Percentiles rank a stretch among this genome's conserved stretches.
phyloP scores from a whole-genome alignment of 2,329 filamentous ascomycete species.

The Coleophoma cylindrospora region DNA sequence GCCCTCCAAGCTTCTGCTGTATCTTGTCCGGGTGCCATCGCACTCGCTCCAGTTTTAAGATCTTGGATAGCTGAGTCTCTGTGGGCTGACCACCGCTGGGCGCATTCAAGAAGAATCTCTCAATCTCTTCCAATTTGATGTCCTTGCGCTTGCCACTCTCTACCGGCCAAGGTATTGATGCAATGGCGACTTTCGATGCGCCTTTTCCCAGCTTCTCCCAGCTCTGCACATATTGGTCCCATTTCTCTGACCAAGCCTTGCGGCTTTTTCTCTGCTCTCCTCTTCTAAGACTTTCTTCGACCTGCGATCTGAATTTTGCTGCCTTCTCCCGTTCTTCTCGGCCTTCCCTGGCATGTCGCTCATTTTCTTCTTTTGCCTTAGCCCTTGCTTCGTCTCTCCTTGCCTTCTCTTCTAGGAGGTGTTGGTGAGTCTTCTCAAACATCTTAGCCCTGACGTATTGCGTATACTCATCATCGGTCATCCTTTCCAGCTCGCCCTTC shows the following conservation, averaged over 20 bases:
- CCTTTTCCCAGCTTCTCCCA: conserved; percentile 51
- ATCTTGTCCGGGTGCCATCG: conserved; percentile 98
- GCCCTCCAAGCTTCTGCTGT: conserved; percentile 76
- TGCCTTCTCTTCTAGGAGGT: conserved; percentile 72
- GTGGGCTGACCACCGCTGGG: conserved; percentile 27
- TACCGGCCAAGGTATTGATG: conserved; percentile 59
- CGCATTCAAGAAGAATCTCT: conserved; percentile 55
- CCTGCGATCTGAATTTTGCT: conserved; percentile 49
- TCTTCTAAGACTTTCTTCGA: conserved; percentile 64
- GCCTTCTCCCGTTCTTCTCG: conserved; percentile 33
- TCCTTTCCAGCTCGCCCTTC: conserved; percentile 65
- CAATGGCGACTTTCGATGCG: conserved; percentile 36
- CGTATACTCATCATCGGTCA: conserved; percentile 92
- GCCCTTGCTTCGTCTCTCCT: conserved; percentile 52
- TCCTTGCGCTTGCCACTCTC: conserved; percentile 50
- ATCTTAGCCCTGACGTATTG: conserved; percentile 79
- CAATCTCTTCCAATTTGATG: conserved; percentile 49
- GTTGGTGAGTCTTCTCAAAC: conserved; percentile 93
- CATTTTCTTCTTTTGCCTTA: conserved; percentile 44
- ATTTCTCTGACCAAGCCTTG: conserved; percentile 52
- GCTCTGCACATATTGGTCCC: conserved; percentile 56
- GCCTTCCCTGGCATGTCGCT: conserved; percentile 31
- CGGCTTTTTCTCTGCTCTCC: conserved; percentile 53
- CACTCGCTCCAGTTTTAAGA: conserved; percentile 79
- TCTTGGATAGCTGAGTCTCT: conserved; percentile 34